Evolutionary conservation across 345 rosid genomes (phyloP), one percentile per base, ranked within the genome.

Genomic region (Psidium friedrichsthalianum): DNA sequence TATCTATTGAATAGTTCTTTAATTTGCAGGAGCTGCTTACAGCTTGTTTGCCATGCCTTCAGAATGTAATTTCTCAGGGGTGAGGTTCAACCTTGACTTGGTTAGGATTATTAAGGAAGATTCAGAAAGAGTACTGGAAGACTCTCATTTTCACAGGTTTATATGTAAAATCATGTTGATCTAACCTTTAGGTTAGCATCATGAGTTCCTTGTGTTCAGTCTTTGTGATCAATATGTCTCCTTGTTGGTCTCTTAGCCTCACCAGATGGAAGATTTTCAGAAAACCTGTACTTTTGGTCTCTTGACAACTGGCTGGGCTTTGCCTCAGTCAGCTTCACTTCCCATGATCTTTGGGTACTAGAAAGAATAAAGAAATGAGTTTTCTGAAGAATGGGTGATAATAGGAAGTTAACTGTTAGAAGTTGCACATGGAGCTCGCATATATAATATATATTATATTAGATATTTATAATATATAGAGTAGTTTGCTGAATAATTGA

Each of bases 11-110:
- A 56, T 56, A 21, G 15, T 82, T 87, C 32, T 4, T 83, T 27
- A 14, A 83, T 58, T 88, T 90, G 90, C 98, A 97, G 99, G 95
- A 88, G 89, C 89, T 89, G 89, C 91, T 53, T 90, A 87, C 88
- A 96, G 92, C 90, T 89, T 97, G 87, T 97, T 97, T 88, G 98
- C 96, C 83, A 93, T 96, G 89, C 99, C 99, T 83, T 95, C 97
- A 0, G 98, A 97, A 91, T 96, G 99, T 93, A 97, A 96, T 92
- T 97, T 97, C 94, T 93, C 98, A 22, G 99, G 99, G 83, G 85
- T 90, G 86, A 95, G 95, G 83, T 97, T 95, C 87, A 91, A 88
- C 88, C 95, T 91, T 83, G 95, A 94, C 88, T 87, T 95, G 91
- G 98, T 95, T 88, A 95, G 93, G 49, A 87, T 86, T 86, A 86